These are phyloP conservation scores for Whalleya microplaca DNA, from an alignment of 2,329 filamentous ascomycete genomes.

Conservation along the genomic window DNA sequence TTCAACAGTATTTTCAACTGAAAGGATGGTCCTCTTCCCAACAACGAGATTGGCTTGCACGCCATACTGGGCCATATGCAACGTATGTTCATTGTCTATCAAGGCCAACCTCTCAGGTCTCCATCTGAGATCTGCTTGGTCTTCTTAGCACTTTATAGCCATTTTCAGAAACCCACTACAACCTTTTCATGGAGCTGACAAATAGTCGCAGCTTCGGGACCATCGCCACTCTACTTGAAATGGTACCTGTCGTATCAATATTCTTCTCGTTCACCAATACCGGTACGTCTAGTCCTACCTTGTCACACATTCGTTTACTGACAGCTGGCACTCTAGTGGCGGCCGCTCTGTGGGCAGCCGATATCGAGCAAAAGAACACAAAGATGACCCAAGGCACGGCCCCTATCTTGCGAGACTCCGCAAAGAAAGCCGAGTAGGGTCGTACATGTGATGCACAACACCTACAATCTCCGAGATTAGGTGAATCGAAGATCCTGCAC, in stretches of 20 bases:
- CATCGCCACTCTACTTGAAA: slow-evolving; percentile 78
- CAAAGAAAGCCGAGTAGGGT: slow-evolving; percentile 51
- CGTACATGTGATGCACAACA: slow-evolving; percentile 22
- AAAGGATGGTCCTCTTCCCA: slow-evolving; percentile 76
- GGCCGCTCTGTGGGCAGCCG: slow-evolving; percentile 91
- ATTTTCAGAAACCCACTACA: not conserved
- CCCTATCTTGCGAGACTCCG: slow-evolving; percentile 53
- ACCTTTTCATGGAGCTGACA: slow-evolving; percentile 6
- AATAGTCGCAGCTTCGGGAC: slow-evolving; percentile 64
- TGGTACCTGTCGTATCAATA: slow-evolving; percentile 81
- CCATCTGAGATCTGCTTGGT: not conserved
- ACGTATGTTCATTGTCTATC: slow-evolving; percentile 59
- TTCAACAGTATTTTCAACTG: slow-evolving; percentile 79
- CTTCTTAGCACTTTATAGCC: not conserved
- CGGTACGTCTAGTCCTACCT: slow-evolving; percentile 45
- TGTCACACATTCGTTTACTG: slow-evolving; percentile 7
- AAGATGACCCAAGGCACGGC: slow-evolving; percentile 55
- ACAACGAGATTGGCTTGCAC: slow-evolving; percentile 69
- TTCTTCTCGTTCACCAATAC: slow-evolving; percentile 90
- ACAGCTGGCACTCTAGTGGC: slow-evolving; percentile 60
- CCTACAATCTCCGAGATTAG: slow-evolving; percentile 32
- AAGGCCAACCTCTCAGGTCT: slow-evolving; percentile 1
- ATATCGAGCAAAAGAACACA: slow-evolving; percentile 67
- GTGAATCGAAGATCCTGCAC: slow-evolving; percentile 28
- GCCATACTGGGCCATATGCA: slow-evolving; percentile 76